These are phyloP conservation scores for Sphenostylis stenocarpa DNA, from an alignment of 306 rosid genomes.

Conservation along the genomic window DNA sequence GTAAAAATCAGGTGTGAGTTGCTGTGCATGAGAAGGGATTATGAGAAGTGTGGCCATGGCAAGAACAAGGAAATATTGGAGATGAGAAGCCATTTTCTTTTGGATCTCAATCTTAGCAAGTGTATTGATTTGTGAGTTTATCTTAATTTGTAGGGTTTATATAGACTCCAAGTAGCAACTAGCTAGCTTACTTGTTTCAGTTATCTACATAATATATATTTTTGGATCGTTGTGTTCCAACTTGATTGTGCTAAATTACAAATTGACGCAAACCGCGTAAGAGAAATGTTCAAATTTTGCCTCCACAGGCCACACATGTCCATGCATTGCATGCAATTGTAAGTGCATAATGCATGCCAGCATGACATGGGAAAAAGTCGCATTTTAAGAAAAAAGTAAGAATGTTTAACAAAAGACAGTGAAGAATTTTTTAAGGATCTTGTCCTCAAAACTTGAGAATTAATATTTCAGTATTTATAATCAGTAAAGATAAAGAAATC, in stretches of 20 bases:
- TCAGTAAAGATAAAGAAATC: background rate
- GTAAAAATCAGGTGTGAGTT: constrained; percentile 32
- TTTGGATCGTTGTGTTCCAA: background rate
- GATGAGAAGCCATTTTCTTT: constrained; percentile 26
- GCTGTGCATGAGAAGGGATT: constrained; percentile 18
- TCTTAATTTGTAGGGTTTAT: background rate
- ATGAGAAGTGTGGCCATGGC: background rate
- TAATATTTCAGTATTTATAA: background rate
- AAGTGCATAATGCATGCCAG: background rate
- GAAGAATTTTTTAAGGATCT: background rate
- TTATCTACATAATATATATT: background rate
- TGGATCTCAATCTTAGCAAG: background rate
- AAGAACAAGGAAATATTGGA: background rate
- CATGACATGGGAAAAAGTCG: background rate
- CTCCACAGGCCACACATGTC: background rate
- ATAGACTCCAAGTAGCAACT: background rate
- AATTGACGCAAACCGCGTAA: background rate
- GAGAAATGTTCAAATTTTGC: constrained; percentile 19
- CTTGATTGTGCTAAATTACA: background rate
- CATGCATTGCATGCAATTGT: background rate
- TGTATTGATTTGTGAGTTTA: background rate
- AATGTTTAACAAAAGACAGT: background rate
- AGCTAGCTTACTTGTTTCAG: background rate
- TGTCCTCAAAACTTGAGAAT: background rate
- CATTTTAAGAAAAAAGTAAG: background rate